Conservation (phyloP, 306 rosid species). For the Sophora flavescens region DNA sequence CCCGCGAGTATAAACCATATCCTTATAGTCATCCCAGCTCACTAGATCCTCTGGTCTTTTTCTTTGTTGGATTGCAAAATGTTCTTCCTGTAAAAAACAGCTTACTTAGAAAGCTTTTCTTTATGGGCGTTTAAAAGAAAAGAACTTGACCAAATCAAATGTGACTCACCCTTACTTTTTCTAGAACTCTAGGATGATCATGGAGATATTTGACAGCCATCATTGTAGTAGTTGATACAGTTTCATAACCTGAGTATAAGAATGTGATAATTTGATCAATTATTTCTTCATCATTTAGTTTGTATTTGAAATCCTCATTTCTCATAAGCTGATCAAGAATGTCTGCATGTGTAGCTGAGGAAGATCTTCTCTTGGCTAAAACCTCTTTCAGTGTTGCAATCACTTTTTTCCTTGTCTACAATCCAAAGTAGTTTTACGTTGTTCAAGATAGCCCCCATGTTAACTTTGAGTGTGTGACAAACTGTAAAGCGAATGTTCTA, state of each 20-base stretch:
- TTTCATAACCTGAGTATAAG: constrained; percentile 84
- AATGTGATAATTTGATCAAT: constrained; percentile 74
- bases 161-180: constrained; percentile 59
- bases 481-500: neutral
- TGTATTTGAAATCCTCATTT: constrained; percentile 55
- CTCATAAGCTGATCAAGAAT: constrained; percentile 62
- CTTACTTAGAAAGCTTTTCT: neutral
- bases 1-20: constrained; percentile 69
- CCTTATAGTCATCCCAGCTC: constrained; percentile 71
- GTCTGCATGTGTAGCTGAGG: constrained; percentile 50
- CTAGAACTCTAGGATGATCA: constrained; percentile 74
- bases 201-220: constrained; percentile 79
- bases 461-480: neutral
- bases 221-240: constrained; percentile 87
- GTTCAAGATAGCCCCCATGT: neutral
- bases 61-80: constrained; percentile 62
- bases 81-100: constrained; percentile 64
- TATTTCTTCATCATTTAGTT: constrained; percentile 69
- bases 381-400: constrained; percentile 51
- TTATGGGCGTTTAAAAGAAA: neutral
- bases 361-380: constrained; percentile 64
- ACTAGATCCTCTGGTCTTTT: constrained; percentile 60
- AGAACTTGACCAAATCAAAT: neutral
- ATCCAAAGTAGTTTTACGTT: neutral
- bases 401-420: constrained; percentile 68